Evolutionary conservation across 2,329 filamentous ascomycete genomes (phyloP).

Genomic region (Clonostachys sp.): DNA sequence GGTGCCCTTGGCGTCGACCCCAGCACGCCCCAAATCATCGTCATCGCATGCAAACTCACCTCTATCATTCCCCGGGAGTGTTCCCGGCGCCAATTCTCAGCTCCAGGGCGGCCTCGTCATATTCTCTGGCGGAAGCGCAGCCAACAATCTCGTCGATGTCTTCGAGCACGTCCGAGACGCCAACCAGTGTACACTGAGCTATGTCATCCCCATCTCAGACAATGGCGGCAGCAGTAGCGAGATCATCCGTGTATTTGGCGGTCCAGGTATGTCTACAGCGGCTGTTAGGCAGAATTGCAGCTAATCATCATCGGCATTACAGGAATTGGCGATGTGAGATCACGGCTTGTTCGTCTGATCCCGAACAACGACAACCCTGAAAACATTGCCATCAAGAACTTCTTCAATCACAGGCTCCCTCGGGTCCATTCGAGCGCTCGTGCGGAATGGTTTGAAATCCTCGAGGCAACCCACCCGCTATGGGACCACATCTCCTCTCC

Average conservation of each 20-base stretch:
- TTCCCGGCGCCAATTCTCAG: no score
- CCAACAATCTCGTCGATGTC: constrained; percentile 89
- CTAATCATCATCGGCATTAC: constrained; percentile 2
- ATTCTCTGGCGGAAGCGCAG: constrained; percentile 90
- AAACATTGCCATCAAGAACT: constrained; percentile 67
- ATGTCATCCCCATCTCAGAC: constrained; percentile 92
- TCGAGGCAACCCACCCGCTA: constrained; percentile 74
- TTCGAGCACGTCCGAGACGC: constrained; percentile 65
- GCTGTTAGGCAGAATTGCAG: not conserved
- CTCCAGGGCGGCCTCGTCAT: constrained; percentile 58
- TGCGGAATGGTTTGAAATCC: constrained; percentile 80
- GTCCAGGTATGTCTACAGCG: constrained; percentile 55
- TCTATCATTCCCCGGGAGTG: no score
- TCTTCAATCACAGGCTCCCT: constrained; percentile 86
- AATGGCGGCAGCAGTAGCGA: constrained; percentile 94
- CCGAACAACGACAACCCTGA: constrained; percentile 59
- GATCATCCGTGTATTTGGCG: constrained; percentile 89
- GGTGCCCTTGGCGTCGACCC: no score
- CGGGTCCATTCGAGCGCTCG: constrained; percentile 54
- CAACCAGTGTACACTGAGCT: constrained; percentile 66
- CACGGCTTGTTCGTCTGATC: constrained; percentile 82
- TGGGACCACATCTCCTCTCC: constrained; percentile 69
- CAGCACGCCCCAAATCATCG: no score
- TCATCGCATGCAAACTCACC: no score
- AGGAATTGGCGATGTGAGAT: constrained; percentile 52